Conservation (phyloP, 164 flowering plant species). For the Malania oleifera region DNA sequence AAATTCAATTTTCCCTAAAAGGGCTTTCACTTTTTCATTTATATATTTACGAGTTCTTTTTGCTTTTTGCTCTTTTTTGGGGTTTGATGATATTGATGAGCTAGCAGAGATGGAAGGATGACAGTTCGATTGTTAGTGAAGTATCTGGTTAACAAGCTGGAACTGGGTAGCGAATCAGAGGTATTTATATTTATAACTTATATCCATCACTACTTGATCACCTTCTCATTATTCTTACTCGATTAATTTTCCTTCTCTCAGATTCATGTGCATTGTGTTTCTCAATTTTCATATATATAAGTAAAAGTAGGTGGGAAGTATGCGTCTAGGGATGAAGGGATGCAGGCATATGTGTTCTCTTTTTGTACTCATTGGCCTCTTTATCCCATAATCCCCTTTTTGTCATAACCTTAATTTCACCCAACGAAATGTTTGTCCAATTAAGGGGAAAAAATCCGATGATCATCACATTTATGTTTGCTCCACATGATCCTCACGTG, state of each 20-base stretch:
- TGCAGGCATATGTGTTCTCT: conserved; percentile 7
- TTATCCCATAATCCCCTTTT: background rate
- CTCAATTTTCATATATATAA: background rate
- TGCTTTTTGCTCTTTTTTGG: background rate
- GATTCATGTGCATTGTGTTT: no score
- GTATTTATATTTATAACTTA: conserved; percentile 40
- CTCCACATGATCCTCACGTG: no score
- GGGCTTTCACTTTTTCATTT: background rate
- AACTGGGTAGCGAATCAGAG: conserved; percentile 90
- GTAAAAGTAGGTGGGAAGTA: conserved; percentile 38
- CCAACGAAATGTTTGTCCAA: background rate
- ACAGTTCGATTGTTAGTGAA: conserved; percentile 76
- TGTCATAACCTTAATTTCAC: background rate
- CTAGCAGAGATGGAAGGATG: conserved; percentile 92
- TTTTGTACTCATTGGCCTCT: conserved; percentile 10
- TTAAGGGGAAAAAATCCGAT: no score
- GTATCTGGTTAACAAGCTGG: conserved; percentile 86
- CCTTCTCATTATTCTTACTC: no score
- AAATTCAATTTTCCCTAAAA: no score
- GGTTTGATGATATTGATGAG: conserved; percentile 1
- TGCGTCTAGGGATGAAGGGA: conserved; percentile 31
- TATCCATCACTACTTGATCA: no score
- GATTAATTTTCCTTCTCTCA: no score
- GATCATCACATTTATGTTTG: no score
- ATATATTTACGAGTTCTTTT: background rate